Base-by-base conservation (phyloP, 2,329 filamentous ascomycete species). In the Calonectria crousiana region DNA sequence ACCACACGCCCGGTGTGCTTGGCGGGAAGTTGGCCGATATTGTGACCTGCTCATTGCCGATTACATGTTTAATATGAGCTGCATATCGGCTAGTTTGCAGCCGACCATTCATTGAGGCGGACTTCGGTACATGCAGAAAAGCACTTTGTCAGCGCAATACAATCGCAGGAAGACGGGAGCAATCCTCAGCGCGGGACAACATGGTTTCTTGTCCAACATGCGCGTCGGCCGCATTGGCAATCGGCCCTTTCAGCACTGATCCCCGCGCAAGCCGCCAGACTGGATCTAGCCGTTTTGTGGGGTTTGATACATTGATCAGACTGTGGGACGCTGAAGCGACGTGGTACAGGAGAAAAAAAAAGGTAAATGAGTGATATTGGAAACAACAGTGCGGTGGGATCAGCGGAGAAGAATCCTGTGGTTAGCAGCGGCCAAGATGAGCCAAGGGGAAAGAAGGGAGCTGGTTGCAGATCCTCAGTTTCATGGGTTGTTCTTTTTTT, bases 221-320 rank as follows among this genome's bases (percentile, higher is more conserved):
- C 49, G 36, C 32, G 28, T 41, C 51, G 58, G 49, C 32, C 67
- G 67, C 60, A 47, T 62, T 73, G 60, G 60, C 67, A 73, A 69
- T 73, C 71, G 71, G 71, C 67, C 71, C 71, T 73, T 69, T 64
- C 51, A 30, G n/a, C 49, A 23, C 60, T 30, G 41, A 38, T 66
- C 66, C 66, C 71, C 67, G 67, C 58, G 66, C 67, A 28, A 41
- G 56, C 56, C 34, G 36, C 67, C 66, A 36, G 65, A 32, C 67
- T 36, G 30, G 32, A 66, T 36, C 58, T 44, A 67, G 60, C 51
- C 67, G 67, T 52, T 49, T 58, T 60, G 71, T 62, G 71, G 71
- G 60, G 71, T 69, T 38, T 60, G 47, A 51, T 62, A 41, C 62
- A 30, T 60, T 32, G 56, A 62, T 65, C 47, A 60, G 56, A 64